Evolutionary conservation across 768 basidiomycete species (phyloP).

Genomic region (Ramaria rubella): DNA sequence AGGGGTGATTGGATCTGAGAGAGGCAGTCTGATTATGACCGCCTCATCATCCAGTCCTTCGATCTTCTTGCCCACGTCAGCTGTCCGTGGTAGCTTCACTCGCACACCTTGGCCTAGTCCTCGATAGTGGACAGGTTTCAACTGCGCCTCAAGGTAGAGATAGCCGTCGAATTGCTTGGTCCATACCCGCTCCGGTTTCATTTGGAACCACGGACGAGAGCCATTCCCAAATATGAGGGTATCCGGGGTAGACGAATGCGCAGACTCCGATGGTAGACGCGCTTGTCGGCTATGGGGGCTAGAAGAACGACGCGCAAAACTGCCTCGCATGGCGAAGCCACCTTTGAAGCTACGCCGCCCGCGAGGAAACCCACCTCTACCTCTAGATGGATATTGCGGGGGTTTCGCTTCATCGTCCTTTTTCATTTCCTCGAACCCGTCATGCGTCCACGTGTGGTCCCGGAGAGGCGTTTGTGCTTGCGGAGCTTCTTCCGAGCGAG

Average conservation of each 20-base stretch:
- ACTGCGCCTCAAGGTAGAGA: slow-evolving; percentile 56
- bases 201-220: slow-evolving; percentile 58
- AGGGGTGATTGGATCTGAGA: background rate
- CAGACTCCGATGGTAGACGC: background rate
- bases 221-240: slow-evolving; percentile 13
- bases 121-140: slow-evolving; percentile 53
- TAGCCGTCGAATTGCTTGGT: slow-evolving; percentile 77
- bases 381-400: slow-evolving; percentile 38
- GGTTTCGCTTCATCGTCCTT: slow-evolving; percentile 50
- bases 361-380: slow-evolving; percentile 40
- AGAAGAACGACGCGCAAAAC: background rate
- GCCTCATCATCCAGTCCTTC: background rate
- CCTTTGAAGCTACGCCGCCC: slow-evolving; percentile 35
- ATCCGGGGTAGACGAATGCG: background rate
- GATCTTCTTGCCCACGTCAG: background rate
- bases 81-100: slow-evolving; percentile 53
- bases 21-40: slow-evolving; percentile 9
- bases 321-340: background rate
- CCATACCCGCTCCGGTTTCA: slow-evolving; percentile 78
- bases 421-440: slow-evolving; percentile 86
- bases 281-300: slow-evolving; percentile 1
- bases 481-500: slow-evolving; percentile 16
- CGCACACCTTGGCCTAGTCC: slow-evolving; percentile 41
- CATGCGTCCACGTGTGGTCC: slow-evolving; percentile 74
- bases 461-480: slow-evolving; percentile 45